Percentiles rank a stretch among this genome's conserved stretches.
Evolutionary conservation across 352 stramenopile genomes (phyloP).

Genomic region (Phytophthora ohioensis): DNA sequence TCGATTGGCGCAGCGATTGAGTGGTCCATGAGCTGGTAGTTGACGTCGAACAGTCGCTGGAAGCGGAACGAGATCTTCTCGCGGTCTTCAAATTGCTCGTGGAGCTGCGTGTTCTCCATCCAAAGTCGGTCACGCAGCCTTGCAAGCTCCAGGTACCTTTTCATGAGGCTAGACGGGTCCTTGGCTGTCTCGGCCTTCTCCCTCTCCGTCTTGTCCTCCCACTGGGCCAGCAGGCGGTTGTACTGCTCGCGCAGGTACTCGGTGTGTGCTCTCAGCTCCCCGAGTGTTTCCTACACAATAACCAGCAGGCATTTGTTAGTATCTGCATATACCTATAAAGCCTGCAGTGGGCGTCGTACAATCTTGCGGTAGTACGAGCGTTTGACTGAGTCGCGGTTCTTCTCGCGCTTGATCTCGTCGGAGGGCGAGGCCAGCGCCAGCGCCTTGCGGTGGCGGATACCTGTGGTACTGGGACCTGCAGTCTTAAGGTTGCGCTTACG

Average conservation of each 20-base stretch:
- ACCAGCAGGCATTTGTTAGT: background rate
- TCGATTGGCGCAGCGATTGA: constrained; percentile 45
- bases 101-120: constrained; percentile 63
- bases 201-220: constrained; percentile 49
- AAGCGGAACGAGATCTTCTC: constrained; percentile 64
- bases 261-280: constrained; percentile 49
- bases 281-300: constrained; percentile 55
- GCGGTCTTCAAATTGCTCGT: constrained; percentile 60
- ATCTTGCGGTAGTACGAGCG: constrained; percentile 67
- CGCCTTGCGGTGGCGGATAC: constrained; percentile 38
- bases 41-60: constrained; percentile 64
- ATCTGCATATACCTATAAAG: background rate
- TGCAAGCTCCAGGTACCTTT: constrained; percentile 57
- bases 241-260: constrained; percentile 61
- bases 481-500: constrained; percentile 46
- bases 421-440: constrained; percentile 33
- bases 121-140: constrained; percentile 58
- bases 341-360: constrained; percentile 24
- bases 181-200: constrained; percentile 41
- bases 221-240: constrained; percentile 51
- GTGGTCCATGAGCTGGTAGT: constrained; percentile 71
- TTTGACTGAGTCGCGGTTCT: constrained; percentile 66
- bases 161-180: constrained; percentile 50
- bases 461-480: constrained; percentile 27
- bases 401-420: constrained; percentile 61